A percentile compares a stretch with the other conserved stretches of the same genome.
Evolutionary conservation across 176 grass and related monocot genomes (phyloP).

Genomic region (Hyparrhenia diplandra): DNA sequence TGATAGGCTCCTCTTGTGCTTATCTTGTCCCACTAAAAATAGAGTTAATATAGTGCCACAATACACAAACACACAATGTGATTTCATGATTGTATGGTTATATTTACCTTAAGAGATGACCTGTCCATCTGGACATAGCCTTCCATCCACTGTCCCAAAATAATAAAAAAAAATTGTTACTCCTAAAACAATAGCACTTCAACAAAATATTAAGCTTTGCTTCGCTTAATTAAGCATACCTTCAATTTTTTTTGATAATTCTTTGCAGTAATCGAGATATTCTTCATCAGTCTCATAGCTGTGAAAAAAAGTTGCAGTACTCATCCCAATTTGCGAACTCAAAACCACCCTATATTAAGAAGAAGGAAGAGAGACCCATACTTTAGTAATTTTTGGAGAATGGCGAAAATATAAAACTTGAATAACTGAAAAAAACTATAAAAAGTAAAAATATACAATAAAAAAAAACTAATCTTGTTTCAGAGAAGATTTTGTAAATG

Average conservation of each 20-base stretch:
- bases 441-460: not conserved
- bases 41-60: conserved; percentile 3
- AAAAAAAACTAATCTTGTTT: not conserved
- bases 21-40: conserved; percentile 13
- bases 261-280: not conserved
- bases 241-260: not conserved
- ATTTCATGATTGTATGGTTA: too few relatives aligned
- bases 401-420: not conserved
- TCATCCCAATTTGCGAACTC: not conserved
- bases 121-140: not conserved
- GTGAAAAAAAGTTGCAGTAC: not conserved
- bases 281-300: not conserved
- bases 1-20: conserved; percentile 15
- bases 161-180: not conserved
- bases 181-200: not conserved
- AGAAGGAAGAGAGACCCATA: not conserved
- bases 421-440: not conserved
- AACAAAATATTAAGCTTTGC: not conserved
- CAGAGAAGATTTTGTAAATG: not conserved
- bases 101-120: conserved; percentile 22
- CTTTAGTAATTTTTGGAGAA: not conserved
- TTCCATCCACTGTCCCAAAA: conserved; percentile 30
- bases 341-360: not conserved
- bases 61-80: not conserved
- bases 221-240: not conserved